Percentiles rank a stretch among this genome's conserved stretches.
Evolutionary conservation across 306 rosid species (phyloP).

Genomic region (Sphenostylis stenocarpa): DNA sequence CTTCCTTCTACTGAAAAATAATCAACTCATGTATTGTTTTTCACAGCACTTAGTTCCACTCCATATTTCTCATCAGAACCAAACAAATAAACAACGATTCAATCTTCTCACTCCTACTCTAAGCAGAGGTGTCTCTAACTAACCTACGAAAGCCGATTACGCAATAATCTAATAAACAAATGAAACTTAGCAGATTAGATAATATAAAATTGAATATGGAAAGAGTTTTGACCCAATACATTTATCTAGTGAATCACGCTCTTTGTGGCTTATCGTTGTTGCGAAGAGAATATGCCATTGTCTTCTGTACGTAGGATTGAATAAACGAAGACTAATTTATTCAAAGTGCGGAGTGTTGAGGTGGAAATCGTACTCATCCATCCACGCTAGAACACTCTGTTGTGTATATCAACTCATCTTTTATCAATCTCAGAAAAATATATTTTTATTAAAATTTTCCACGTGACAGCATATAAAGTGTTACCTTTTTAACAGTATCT

Average conservation of each 20-base stretch:
- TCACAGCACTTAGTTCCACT: not conserved
- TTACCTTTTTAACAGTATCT: too few species aligned
- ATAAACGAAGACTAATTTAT: not conserved
- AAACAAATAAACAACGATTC: not conserved
- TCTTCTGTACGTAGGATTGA: not conserved
- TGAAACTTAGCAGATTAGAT: not conserved
- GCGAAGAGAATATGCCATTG: not conserved
- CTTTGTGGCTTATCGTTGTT: not conserved
- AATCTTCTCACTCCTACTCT: not conserved
- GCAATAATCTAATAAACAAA: not conserved
- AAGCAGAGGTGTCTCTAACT: not conserved
- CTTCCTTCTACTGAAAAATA: not conserved
- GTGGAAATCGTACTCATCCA: not conserved
- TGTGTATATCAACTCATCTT: too few species aligned
- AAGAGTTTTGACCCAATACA: not conserved
- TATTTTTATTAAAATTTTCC: too few species aligned
- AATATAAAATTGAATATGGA: not conserved
- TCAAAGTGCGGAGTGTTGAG: not conserved
- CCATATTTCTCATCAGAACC: not conserved
- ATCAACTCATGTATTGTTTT: not conserved
- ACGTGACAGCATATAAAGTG: too few species aligned
- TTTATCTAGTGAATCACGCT: not conserved
- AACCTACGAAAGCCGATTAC: not conserved
- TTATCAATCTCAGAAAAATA: too few species aligned
- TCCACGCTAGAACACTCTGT: too few species aligned